phyloP scores from a whole-genome alignment of 768 basidiomycete species.

The Termitomyces sp. region DNA sequence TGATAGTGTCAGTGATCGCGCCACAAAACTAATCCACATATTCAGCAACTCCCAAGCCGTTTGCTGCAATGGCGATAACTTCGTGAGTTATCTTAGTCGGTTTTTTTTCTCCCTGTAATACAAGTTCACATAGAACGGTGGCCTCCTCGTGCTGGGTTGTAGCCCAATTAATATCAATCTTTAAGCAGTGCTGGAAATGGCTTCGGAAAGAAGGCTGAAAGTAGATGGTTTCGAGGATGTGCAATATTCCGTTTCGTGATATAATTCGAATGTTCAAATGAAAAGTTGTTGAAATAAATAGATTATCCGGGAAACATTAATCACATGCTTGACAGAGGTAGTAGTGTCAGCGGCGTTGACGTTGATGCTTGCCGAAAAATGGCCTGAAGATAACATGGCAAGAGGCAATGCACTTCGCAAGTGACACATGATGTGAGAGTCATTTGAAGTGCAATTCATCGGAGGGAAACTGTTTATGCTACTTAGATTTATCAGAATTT shows the following conservation, averaged over 20 bases:
- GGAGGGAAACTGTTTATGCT: no score
- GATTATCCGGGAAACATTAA: neutral
- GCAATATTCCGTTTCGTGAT: neutral
- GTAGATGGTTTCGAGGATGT: neutral
- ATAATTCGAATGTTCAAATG: neutral
- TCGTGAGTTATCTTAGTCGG: conserved; percentile 7
- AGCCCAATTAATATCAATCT: conserved; percentile 15
- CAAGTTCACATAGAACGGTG: conserved; percentile 9
- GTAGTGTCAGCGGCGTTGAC: no score
- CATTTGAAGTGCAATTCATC: no score
- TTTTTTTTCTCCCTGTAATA: neutral
- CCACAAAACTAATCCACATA: neutral
- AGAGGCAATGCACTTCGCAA: no score
- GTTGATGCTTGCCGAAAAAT: no score
- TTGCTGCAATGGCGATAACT: conserved; percentile 15
- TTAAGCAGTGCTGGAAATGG: neutral
- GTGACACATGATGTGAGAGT: no score
- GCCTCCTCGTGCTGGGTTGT: conserved; percentile 13
- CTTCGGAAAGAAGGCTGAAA: neutral
- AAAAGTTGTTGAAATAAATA: neutral
- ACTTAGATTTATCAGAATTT: no score
- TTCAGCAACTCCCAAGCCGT: conserved; percentile 13
- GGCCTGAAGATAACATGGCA: no score
- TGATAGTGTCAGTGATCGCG: neutral
- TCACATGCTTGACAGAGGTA: neutral